These are phyloP conservation scores for Fusarium acutatum DNA, from an alignment of 2,329 filamentous ascomycete species.

Conservation along the genomic window DNA sequence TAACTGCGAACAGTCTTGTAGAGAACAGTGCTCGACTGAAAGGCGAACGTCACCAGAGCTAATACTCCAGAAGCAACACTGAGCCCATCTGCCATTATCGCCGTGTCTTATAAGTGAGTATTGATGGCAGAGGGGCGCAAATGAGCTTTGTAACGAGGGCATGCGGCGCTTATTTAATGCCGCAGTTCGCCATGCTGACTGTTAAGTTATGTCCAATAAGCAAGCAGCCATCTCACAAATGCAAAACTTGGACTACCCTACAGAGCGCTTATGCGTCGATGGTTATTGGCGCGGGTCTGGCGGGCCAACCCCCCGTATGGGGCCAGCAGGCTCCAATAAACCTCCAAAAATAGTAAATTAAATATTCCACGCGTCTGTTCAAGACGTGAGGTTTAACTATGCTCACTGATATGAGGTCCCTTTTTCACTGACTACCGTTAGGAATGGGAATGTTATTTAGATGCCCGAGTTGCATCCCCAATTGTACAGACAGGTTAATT, in stretches of 20 bases:
- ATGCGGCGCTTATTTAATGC: neutral
- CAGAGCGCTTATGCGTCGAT: neutral
- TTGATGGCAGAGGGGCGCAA: neutral
- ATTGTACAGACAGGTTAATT: neutral
- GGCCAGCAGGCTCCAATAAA: neutral
- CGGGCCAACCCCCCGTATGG: neutral
- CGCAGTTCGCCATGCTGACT: neutral
- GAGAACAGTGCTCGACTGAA: slow-evolving; percentile 30
- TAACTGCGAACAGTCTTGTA: slow-evolving; percentile 23
- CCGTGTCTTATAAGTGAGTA: neutral
- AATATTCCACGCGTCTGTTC: neutral
- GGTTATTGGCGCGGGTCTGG: neutral
- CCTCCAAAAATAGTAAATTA: neutral
- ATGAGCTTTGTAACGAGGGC: neutral
- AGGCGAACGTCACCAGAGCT: slow-evolving; percentile 27
- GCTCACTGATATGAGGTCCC: neutral
- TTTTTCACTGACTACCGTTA: neutral
- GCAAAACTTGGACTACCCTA: neutral
- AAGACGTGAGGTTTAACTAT: neutral
- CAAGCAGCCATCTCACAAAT: neutral
- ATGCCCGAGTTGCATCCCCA: neutral
- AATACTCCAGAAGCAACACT: slow-evolving; percentile 23
- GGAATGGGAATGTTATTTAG: neutral
- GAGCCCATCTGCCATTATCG: slow-evolving; percentile 29
- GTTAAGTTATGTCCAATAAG: neutral